Evolutionary conservation across 768 basidiomycete genomes (phyloP), one percentile per base, ranked within the genome.

Genomic region (Tylopilus balloui): DNA sequence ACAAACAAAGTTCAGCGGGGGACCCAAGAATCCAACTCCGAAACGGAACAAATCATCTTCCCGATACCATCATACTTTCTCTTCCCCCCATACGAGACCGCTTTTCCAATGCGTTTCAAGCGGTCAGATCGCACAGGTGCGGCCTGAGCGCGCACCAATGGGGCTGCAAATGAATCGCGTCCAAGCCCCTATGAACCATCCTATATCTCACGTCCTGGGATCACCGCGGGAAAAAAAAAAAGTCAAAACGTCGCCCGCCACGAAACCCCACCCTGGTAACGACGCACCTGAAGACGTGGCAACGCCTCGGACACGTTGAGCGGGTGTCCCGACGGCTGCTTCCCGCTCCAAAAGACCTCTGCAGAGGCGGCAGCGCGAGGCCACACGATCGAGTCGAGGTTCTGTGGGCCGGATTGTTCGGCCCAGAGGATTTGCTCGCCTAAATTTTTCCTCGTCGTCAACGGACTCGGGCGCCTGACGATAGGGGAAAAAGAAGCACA

Each of bases 131-230:
- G 46, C 78, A 80, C 1, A 51, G 64, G 32, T 72, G 58, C 0
- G 78, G 77, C 28, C 79, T 64, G 14, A 81, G 55, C 11, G 76
- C 79, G 65, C 79, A 82, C 73, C 75, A 81, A 23, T 76, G 62
- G 0, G 81, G 81, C 59, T 81, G 81, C n/a, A 83, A 60, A 1
- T 69, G 58, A 29, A 70, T 70, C n/a, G 80, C 75, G 0, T 57
- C 54, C 19, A 81, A 55, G 2, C 81, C 79, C 14, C 76, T 62
- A 44, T 70, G 66, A 6, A 79, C 75, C 66, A 79, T 72, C 17
- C 78, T 66, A 49, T 76, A 75, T 35, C 71, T 57, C 32, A 77
- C 25, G 50, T 81, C 79, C 66, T 66, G 32, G 5, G 27, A 44
- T 15, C 25, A 14, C 39, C 5, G n/a, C n/a, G n/a, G 37, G 21